phyloP scores from a whole-genome alignment of 1,284 basidiomycete genomes.

The Golubevia pallescens region DNA sequence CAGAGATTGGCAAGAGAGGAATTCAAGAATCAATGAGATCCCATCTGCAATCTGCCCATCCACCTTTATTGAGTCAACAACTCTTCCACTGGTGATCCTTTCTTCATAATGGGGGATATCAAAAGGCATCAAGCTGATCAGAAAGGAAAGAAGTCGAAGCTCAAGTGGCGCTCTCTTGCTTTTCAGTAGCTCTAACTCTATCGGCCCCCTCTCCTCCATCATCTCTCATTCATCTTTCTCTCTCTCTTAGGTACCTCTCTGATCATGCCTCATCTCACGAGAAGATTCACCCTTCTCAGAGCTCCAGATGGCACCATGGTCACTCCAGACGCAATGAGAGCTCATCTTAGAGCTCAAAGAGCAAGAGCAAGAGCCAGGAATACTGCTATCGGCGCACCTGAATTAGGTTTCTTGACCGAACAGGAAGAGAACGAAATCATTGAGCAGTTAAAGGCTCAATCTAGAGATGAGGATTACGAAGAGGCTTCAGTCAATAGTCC shows the following conservation, averaged over 20 bases:
- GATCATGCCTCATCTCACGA: conserved; percentile 55
- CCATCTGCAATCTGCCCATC: neutral
- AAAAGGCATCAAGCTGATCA: neutral
- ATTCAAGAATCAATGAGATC: neutral
- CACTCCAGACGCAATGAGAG: conserved; percentile 52
- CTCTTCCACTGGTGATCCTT: too few species aligned
- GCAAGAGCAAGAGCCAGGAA: conserved; percentile 37
- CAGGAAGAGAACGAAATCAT: conserved; percentile 57
- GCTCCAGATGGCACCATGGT: conserved; percentile 47
- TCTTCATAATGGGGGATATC: conserved; percentile 4
- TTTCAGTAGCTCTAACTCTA: conserved; percentile 4
- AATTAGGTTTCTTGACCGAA: conserved; percentile 36
- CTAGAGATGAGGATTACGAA: conserved; percentile 20
- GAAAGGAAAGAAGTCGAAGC: neutral
- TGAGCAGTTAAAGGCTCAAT: conserved; percentile 34
- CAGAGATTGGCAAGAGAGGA: neutral
- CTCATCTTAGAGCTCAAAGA: conserved; percentile 44
- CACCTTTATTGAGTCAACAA: too few species aligned
- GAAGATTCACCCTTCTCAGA: conserved; percentile 44
- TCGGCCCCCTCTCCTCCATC: neutral
- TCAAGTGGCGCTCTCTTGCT: too few species aligned
- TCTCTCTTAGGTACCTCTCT: conserved; percentile 29
- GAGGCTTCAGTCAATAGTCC: conserved; percentile 9
- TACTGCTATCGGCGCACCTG: conserved; percentile 6
- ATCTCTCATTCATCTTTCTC: neutral